A percentile compares a stretch with the other conserved stretches of the same genome.
Conservation (phyloP, 345 rosid genomes). For the Rhizophora mangle region DNA sequence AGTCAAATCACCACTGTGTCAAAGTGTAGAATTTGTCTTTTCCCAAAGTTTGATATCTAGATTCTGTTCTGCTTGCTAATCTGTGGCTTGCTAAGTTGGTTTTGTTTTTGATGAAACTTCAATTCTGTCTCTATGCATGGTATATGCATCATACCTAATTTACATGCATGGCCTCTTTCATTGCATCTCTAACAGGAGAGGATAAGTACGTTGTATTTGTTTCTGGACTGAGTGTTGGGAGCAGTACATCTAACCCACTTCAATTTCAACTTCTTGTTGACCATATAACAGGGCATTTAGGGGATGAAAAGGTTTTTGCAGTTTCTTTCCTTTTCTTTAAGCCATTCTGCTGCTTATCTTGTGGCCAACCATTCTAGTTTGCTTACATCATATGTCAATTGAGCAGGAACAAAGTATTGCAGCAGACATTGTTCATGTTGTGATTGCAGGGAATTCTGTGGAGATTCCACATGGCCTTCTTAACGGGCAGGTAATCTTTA, state of each 20-base stretch:
- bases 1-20: neutral
- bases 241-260: conserved; percentile 68
- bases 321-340: conserved; percentile 18
- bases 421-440: conserved; percentile 76
- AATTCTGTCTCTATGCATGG: too few relatives aligned
- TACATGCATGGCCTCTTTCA: conserved; percentile 17
- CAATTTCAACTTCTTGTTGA: conserved; percentile 93
- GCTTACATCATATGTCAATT: conserved; percentile 20
- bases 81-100: too few relatives aligned
- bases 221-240: conserved; percentile 79
- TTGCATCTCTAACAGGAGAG: conserved; percentile 52
- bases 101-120: too few relatives aligned
- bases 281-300: conserved; percentile 88
- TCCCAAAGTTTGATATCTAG: neutral
- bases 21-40: neutral
- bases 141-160: neutral
- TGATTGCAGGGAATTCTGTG: conserved; percentile 90
- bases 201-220: conserved; percentile 78
- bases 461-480: conserved; percentile 71
- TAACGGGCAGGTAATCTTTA: conserved; percentile 58
- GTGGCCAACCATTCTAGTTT: conserved; percentile 3
- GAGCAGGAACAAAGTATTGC: conserved; percentile 73
- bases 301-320: conserved; percentile 71
- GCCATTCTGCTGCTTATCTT: conserved; percentile 10
- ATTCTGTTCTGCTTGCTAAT: neutral